A percentile compares a stretch with the other conserved stretches of the same genome.
These are phyloP conservation scores for Akebia trifoliata DNA, from an alignment of 164 flowering plant species.

Conservation along the genomic window DNA sequence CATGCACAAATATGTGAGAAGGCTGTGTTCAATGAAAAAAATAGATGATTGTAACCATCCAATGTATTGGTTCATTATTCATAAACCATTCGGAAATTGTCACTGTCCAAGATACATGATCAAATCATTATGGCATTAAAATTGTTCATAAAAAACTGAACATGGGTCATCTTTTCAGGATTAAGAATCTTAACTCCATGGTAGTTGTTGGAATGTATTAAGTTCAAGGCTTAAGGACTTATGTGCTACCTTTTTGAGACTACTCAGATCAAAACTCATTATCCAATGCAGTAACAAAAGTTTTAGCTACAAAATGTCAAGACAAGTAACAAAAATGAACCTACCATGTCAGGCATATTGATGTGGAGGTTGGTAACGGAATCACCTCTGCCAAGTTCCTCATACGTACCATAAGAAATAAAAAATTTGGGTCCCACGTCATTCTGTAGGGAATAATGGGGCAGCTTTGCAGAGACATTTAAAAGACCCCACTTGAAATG, in stretches of 20 bases:
- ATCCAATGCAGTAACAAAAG: background rate
- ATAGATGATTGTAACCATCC: background rate
- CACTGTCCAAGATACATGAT: background rate
- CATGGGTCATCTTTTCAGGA: background rate
- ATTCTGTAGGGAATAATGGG: conserved; percentile 80
- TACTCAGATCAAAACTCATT: background rate
- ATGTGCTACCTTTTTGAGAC: background rate
- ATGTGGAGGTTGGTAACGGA: conserved; percentile 67
- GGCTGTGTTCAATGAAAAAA: background rate
- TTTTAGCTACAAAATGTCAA: conserved; percentile 1
- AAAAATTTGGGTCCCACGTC: conserved; percentile 81
- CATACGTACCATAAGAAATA: conserved; percentile 66
- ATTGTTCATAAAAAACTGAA: conserved; percentile 1
- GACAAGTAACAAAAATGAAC: conserved; percentile 17
- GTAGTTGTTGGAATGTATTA: background rate
- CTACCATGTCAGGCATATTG: conserved; percentile 85
- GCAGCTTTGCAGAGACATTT: conserved; percentile 90
- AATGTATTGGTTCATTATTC: background rate
- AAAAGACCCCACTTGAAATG: conserved; percentile 96
- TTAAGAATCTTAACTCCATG: background rate
- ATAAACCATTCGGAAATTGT: background rate
- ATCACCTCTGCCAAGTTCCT: conserved; percentile 72
- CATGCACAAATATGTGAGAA: no score
- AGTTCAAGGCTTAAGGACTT: background rate
- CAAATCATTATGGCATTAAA: background rate